A percentile compares a stretch with the other conserved stretches of the same genome.
These are phyloP conservation scores for Carnegiea gigantea DNA, from an alignment of 179 eudicot genomes.

Conservation along the genomic window DNA sequence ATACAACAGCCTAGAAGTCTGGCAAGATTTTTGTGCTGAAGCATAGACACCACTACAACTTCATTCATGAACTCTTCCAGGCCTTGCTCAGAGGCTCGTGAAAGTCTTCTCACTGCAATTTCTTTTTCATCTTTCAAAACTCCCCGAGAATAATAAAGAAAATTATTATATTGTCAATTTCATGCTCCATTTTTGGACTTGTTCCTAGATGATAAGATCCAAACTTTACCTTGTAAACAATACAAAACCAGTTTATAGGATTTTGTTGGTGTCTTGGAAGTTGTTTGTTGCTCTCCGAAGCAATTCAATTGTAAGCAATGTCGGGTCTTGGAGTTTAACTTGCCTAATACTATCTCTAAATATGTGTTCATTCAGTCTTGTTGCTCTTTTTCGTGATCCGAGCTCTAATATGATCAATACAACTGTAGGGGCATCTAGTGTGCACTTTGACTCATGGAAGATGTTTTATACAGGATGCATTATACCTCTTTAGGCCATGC, in stretches of 20 bases:
- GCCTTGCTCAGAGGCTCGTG: slow-evolving; percentile 31
- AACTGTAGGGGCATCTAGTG: too few species aligned
- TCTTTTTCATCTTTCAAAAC: slow-evolving; percentile 21
- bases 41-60: slow-evolving; percentile 30
- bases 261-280: slow-evolving; percentile 31
- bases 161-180: background rate
- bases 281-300: slow-evolving; percentile 28
- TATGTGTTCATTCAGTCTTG: too few species aligned
- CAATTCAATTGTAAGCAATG: slow-evolving; percentile 20
- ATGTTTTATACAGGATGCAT: too few species aligned
- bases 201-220: background rate
- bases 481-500: too few species aligned
- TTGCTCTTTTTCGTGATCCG: background rate
- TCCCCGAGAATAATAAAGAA: background rate
- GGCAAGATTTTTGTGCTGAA: slow-evolving; percentile 33
- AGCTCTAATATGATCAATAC: too few species aligned
- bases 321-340: slow-evolving; percentile 23
- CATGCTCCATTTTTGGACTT: background rate
- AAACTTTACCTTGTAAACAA: slow-evolving; percentile 35
- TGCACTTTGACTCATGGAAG: too few species aligned
- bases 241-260: slow-evolving; percentile 45
- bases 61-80: slow-evolving; percentile 33
- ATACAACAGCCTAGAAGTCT: slow-evolving; percentile 26
- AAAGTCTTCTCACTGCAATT: slow-evolving; percentile 34
- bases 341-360: background rate